Conservation (phyloP, 1,284 basidiomycete species). For the Ceraceosorus bombacis region DNA sequence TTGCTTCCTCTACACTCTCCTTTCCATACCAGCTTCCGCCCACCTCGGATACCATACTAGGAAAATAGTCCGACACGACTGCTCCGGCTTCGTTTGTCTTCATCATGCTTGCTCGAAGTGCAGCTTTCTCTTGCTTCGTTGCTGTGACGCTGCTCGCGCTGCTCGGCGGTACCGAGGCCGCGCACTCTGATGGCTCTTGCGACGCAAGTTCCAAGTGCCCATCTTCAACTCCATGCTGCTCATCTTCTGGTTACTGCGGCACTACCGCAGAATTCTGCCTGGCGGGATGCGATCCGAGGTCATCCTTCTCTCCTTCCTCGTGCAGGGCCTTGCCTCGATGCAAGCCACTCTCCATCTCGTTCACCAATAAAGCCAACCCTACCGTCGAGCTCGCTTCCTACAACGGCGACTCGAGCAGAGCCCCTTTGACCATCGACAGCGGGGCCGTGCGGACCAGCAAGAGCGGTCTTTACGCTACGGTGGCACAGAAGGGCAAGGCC, state of each 20-base stretch:
- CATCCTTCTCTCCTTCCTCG: constrained; percentile 18
- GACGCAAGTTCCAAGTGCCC: constrained; percentile 17
- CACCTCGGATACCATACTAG: too few relatives aligned
- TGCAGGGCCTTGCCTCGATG: constrained; percentile 32
- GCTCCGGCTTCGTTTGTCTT: too few relatives aligned
- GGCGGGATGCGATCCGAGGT: constrained; percentile 23
- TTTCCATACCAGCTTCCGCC: too few relatives aligned
- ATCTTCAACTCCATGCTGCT: constrained; percentile 19
- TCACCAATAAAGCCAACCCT: constrained; percentile 24
- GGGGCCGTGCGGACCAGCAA: constrained; percentile 15
- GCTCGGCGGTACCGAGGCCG: too few relatives aligned
- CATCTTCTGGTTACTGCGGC: constrained; percentile 26
- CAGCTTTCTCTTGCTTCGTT: too few relatives aligned
- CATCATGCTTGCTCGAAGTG: too few relatives aligned
- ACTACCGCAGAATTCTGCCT: constrained; percentile 15
- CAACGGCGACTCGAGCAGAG: constrained; percentile 23
- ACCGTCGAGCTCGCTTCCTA: constrained; percentile 18
- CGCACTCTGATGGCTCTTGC: constrained; percentile 5
- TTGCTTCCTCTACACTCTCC: too few relatives aligned
- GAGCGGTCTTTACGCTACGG: constrained; percentile 18
- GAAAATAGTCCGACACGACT: too few relatives aligned
- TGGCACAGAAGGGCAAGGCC: constrained; percentile 19
- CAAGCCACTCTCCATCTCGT: constrained; percentile 21
- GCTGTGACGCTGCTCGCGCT: too few relatives aligned
- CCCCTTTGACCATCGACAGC: constrained; percentile 27